phyloP scores from a whole-genome alignment of 495 filamentous ascomycete genomes.

The Aspergillus nanangensis region DNA sequence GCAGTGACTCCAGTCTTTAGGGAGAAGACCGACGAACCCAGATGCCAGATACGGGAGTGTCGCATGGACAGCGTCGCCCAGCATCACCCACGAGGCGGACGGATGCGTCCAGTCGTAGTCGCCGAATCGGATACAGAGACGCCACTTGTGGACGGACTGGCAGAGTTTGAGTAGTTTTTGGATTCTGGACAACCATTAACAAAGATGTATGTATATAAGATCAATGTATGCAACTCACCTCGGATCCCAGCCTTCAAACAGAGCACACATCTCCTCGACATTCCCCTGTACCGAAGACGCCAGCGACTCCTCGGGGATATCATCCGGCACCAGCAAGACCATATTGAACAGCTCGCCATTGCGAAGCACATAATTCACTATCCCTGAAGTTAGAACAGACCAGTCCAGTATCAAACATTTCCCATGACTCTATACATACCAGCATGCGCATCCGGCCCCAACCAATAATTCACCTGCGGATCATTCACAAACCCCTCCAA shows the following conservation, averaged over 20 bases:
- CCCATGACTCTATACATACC: constrained; percentile 21
- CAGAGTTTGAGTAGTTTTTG: constrained; percentile 33
- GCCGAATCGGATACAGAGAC: constrained; percentile 53
- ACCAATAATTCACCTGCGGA: constrained; percentile 66
- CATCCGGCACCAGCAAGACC: constrained; percentile 65
- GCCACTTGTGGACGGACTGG: constrained; percentile 60
- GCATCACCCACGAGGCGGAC: constrained; percentile 49
- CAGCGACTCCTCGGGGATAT: constrained; percentile 51
- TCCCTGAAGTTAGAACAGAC: too few species aligned
- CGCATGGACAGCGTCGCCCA: constrained; percentile 62
- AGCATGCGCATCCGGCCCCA: constrained; percentile 59
- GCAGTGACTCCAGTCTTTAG: not conserved
- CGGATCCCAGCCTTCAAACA: constrained; percentile 58
- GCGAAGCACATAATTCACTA: constrained; percentile 58
- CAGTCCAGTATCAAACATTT: too few species aligned
- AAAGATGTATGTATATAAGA: constrained; percentile 18
- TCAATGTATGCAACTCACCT: constrained; percentile 23
- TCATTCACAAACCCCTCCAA: constrained; percentile 46
- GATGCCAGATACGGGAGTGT: constrained; percentile 57
- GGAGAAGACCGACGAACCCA: constrained; percentile 18
- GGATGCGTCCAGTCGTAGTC: constrained; percentile 53
- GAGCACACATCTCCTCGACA: constrained; percentile 60
- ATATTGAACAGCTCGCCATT: constrained; percentile 61
- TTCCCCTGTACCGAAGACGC: constrained; percentile 49
- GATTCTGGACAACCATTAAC: constrained; percentile 19